Percentiles rank a stretch among this genome's conserved stretches.
Evolutionary conservation across 2,329 filamentous ascomycete species (phyloP).

Genomic region (Calonectria naviculata): DNA sequence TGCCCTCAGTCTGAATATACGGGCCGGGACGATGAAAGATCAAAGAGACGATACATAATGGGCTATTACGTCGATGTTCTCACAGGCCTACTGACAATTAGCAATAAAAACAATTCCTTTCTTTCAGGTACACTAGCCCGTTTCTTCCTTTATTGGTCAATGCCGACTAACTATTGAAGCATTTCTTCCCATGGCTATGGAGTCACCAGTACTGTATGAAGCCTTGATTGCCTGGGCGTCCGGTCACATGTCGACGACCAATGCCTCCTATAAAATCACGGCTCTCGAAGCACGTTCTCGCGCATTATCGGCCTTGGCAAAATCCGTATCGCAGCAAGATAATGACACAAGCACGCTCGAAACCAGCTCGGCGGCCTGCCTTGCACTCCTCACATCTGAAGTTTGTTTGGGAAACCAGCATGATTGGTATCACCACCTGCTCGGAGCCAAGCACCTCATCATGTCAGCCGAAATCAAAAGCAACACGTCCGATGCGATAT

Average conservation of each 20-base stretch:
- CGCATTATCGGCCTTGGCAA: neutral
- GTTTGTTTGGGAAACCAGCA: neutral
- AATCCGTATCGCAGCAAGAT: neutral
- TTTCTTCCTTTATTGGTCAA: neutral
- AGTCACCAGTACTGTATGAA: constrained; percentile 4
- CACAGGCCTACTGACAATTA: neutral
- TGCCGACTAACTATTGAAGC: neutral
- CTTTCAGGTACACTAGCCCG: neutral
- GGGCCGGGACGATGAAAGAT: neutral
- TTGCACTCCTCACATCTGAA: neutral
- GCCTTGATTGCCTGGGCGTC: constrained; percentile 2
- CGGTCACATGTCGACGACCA: constrained; percentile 1
- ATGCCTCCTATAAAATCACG: neutral
- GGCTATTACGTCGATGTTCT: constrained; percentile 6
- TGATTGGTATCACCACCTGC: constrained; percentile 12
- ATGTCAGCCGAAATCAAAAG: neutral
- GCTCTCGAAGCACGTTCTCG: constrained; percentile 1
- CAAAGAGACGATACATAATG: constrained; percentile 1
- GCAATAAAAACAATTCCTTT: constrained; percentile 6
- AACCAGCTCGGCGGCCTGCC: constrained; percentile 1
- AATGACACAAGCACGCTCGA: neutral
- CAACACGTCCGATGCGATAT: neutral
- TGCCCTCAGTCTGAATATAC: neutral
- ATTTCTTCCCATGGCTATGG: constrained; percentile 18
- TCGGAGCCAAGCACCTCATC: constrained; percentile 1